Conservation (phyloP, 2,329 filamentous ascomycete species). For the Botryotinia calthae region DNA sequence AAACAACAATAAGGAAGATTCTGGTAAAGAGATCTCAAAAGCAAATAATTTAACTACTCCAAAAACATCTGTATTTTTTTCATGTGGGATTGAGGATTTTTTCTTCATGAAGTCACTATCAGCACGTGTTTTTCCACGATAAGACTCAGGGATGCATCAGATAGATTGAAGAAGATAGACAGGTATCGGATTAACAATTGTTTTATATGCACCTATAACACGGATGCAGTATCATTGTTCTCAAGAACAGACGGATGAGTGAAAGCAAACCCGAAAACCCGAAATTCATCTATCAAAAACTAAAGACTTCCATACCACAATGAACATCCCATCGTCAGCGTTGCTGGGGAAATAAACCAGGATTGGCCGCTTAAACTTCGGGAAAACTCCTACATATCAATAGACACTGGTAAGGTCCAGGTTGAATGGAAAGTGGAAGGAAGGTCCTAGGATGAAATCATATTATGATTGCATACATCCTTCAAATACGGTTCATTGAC, state of each 20-base stretch:
- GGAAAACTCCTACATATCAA: slow-evolving; percentile 13
- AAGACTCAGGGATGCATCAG: not conserved
- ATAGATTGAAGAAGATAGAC: not conserved
- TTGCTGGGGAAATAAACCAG: slow-evolving; percentile 15
- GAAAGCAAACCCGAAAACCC: too few relatives aligned
- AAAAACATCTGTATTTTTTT: not conserved
- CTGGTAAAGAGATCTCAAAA: not conserved
- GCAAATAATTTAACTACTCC: not conserved
- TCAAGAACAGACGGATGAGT: not conserved
- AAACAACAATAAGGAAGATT: not conserved
- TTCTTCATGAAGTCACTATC: not conserved
- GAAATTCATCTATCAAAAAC: not conserved
- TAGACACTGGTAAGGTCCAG: not conserved
- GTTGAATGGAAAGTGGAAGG: slow-evolving; percentile 16
- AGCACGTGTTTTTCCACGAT: slow-evolving; percentile 1
- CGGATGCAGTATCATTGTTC: not conserved
- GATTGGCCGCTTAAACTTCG: slow-evolving; percentile 3
- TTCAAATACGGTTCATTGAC: slow-evolving; percentile 12
- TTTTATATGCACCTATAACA: not conserved
- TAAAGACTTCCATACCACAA: not conserved
- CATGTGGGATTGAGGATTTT: slow-evolving; percentile 9
- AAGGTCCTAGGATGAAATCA: slow-evolving; percentile 20
- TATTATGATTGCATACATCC: slow-evolving; percentile 13
- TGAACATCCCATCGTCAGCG: not conserved
- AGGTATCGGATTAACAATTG: not conserved